Evolutionary conservation across 208 protist genomes (phyloP).

Genomic region (Leishmania arabica): DNA sequence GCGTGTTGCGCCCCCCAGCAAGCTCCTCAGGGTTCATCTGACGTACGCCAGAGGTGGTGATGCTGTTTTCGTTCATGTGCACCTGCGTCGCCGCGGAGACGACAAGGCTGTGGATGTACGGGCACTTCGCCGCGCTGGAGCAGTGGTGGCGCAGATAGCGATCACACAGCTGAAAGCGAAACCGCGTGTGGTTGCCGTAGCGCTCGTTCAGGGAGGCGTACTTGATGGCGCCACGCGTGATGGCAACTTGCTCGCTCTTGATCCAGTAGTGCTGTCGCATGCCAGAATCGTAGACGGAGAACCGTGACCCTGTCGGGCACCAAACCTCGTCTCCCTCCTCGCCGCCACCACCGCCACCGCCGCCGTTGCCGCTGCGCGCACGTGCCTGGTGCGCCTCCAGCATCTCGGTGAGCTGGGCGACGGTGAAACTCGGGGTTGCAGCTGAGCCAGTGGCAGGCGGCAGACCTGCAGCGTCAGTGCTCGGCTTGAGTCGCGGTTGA

Average conservation of each 20-base stretch:
- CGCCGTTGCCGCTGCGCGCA: background rate
- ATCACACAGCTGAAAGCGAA: constrained; percentile 73
- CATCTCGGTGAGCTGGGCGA: constrained; percentile 22
- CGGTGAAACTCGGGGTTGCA: constrained; percentile 26
- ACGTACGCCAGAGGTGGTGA: constrained; percentile 25
- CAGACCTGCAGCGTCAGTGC: background rate
- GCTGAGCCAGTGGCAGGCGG: background rate
- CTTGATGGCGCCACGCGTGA: constrained; percentile 62
- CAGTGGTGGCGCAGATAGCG: constrained; percentile 49
- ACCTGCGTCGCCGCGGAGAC: constrained; percentile 47
- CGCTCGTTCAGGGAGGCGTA: constrained; percentile 54
- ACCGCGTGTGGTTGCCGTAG: constrained; percentile 55
- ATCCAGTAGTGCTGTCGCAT: constrained; percentile 61
- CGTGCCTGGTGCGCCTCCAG: constrained; percentile 17
- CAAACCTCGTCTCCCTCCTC: constrained; percentile 9
- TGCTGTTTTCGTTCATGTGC: constrained; percentile 71
- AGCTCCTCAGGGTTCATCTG: constrained; percentile 32
- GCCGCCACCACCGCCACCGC: background rate
- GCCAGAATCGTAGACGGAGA: constrained; percentile 64
- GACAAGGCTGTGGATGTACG: constrained; percentile 59
- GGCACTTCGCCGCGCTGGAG: constrained; percentile 41
- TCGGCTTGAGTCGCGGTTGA: background rate
- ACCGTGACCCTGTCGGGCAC: constrained; percentile 35
- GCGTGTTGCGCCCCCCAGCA: constrained; percentile 55
- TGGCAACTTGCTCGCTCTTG: constrained; percentile 51